Conservation (phyloP, 768 basidiomycete species). For the Pleurotus eryngii region DNA sequence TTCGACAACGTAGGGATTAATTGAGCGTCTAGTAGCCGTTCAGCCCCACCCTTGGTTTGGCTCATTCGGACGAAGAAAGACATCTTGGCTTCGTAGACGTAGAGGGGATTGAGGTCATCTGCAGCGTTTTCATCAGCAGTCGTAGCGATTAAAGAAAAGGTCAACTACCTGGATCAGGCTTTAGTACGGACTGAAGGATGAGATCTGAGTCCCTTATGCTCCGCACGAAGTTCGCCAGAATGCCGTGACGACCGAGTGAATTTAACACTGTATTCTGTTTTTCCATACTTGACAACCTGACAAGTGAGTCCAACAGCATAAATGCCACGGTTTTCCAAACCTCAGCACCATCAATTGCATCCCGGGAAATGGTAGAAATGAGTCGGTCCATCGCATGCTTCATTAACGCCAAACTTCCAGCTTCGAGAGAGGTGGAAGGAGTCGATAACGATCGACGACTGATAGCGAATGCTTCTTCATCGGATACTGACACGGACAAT, state of each 20-base stretch:
- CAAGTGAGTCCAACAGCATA: slow-evolving; percentile 80
- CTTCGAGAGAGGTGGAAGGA: slow-evolving; percentile 40
- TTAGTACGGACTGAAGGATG: slow-evolving; percentile 70
- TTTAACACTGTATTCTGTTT: slow-evolving; percentile 62
- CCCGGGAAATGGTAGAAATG: slow-evolving; percentile 71
- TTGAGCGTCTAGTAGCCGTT: slow-evolving; percentile 77
- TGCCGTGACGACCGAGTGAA: slow-evolving; percentile 68
- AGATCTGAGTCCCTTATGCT: slow-evolving; percentile 82
- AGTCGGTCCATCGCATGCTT: slow-evolving; percentile 70
- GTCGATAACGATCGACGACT: slow-evolving; percentile 16
- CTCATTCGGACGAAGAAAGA: slow-evolving; percentile 84
- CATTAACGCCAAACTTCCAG: slow-evolving; percentile 63
- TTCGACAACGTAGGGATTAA: slow-evolving; percentile 70
- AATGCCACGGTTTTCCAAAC: slow-evolving; percentile 98
- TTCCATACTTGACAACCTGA: slow-evolving; percentile 67
- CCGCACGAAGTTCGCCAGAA: slow-evolving; percentile 75
- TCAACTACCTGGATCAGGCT: slow-evolving; percentile 80
- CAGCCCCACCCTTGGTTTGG: slow-evolving; percentile 80
- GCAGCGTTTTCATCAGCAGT: neutral
- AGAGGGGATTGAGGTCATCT: slow-evolving; percentile 90
- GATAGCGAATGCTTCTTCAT: slow-evolving; percentile 33
- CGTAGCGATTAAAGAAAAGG: neutral
- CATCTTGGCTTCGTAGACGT: slow-evolving; percentile 95
- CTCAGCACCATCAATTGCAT: slow-evolving; percentile 92
- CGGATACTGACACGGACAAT: neutral